Base-by-base conservation (phyloP, 176 grass and related monocot species). In the Aegilops sharonensis region DNA sequence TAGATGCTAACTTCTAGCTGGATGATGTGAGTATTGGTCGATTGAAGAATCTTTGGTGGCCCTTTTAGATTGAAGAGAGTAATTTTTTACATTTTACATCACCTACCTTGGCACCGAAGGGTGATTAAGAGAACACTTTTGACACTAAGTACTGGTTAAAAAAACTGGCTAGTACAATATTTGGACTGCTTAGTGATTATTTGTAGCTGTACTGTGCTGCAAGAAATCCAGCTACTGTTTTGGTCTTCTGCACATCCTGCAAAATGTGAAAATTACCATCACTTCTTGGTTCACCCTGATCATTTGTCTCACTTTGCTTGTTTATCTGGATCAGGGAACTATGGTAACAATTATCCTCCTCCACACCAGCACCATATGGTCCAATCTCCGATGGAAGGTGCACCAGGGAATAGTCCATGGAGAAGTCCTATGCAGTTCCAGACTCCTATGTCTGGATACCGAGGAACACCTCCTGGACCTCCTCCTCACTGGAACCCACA, bases 391-490 rank as follows among this genome's bases (percentile, higher is more conserved):
- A 87, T 80, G 37, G 45, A 54, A 61, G 76, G 60, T 84, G 48
- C 68, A 85, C 76, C 60, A 20, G 39, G 62, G 81, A 68, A 39
- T 52, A 84, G 62, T 63, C 77, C 81, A 81, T 85, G 85, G 85
- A 83, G 10, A 84, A 48, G 36, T 70, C 81, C 85, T 77, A 71
- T 77, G 69, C 85, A 77, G 31, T 88, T 77, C 77, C 81, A 85
- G 70, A 74, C 78, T 88, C 85, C 81, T 21, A 85, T 81, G 77
- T 56, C 77, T 85, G 89, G 77, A 91, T 84, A 85, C 68, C n/a
- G 57, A 85, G 85, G 77, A 77, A 35, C 37, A 56, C 81, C 57
- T 85, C 83, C 40, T 63, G 62, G 50, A 24, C 36, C 60, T 80
- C 77, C 81, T 71, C 85, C 77, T 54, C 78, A 57, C 59, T 91